These are phyloP conservation scores for Sarocladiaceae sp. DNA, from an alignment of 2,329 filamentous ascomycete species.

Conservation along the genomic window DNA sequence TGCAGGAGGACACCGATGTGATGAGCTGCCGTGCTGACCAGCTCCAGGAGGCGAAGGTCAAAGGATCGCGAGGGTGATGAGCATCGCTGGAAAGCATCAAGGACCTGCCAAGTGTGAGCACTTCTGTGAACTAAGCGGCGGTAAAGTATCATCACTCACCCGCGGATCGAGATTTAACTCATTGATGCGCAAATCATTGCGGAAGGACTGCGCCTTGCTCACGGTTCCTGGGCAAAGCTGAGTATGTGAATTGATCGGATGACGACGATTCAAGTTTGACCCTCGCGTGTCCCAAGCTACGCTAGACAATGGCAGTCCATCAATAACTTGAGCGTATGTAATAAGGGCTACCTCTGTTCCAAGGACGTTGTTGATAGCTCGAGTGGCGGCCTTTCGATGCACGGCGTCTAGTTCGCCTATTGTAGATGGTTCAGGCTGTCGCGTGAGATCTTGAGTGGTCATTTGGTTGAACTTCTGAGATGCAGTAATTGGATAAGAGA, in stretches of 20 bases:
- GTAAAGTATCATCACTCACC: too few relatives aligned
- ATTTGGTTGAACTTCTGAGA: too few relatives aligned
- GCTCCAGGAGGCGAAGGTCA: not conserved
- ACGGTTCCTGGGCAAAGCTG: conserved; percentile 16
- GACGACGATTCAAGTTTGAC: not conserved
- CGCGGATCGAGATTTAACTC: not conserved
- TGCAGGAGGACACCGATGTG: not conserved
- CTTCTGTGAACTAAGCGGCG: too few relatives aligned
- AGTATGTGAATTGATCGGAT: conserved; percentile 17
- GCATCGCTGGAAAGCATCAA: not conserved
- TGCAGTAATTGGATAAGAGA: too few relatives aligned
- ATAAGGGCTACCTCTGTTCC: conserved; percentile 12
- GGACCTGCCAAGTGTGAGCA: too few relatives aligned
- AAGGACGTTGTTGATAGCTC: conserved; percentile 14
- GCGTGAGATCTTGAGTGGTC: too few relatives aligned
- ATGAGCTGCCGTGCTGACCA: conserved; percentile 3
- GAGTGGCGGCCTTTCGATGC: too few relatives aligned
- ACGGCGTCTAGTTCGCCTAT: too few relatives aligned
- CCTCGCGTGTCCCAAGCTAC: conserved; percentile 6
- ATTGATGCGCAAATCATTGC: not conserved
- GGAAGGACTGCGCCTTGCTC: conserved; percentile 15
- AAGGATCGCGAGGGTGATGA: not conserved
- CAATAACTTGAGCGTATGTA: conserved; percentile 20
- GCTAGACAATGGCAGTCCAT: conserved; percentile 17
- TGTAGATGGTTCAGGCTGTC: too few relatives aligned